Percentiles rank a stretch among this genome's conserved stretches.
These are phyloP conservation scores for Naganishia sp. DNA, from an alignment of 1,284 basidiomycete genomes.

Conservation along the genomic window DNA sequence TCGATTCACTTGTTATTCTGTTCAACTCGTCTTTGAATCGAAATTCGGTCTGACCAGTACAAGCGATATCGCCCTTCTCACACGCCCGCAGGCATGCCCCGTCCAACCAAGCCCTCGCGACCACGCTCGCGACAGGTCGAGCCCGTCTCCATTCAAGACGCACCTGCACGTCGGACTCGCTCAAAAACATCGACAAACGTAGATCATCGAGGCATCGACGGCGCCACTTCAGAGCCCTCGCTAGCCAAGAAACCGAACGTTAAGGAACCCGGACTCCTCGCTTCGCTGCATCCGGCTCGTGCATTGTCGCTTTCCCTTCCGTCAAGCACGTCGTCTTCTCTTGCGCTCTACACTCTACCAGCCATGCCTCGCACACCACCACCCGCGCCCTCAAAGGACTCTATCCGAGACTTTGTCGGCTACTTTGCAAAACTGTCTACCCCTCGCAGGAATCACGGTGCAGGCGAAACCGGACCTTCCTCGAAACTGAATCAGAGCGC, in stretches of 20 bases:
- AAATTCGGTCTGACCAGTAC: not conserved
- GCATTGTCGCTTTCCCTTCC: not conserved
- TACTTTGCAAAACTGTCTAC: conserved; percentile 20
- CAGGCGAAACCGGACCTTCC: conserved; percentile 5
- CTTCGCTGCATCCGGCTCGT: not conserved
- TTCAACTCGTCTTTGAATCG: not conserved
- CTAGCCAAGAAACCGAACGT: not conserved
- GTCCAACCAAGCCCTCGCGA: not conserved
- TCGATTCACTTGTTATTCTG: too few species aligned
- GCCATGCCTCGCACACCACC: conserved; percentile 22
- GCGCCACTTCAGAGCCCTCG: not conserved
- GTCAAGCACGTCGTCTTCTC: not conserved
- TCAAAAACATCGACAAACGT: conserved; percentile 1
- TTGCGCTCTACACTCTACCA: not conserved
- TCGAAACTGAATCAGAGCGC: conserved; percentile 14
- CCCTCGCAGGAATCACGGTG: not conserved
- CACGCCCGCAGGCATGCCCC: conserved; percentile 5
- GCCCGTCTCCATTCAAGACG: not conserved
- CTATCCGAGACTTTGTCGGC: conserved; percentile 22
- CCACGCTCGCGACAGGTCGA: conserved; percentile 12
- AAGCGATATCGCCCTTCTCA: too few species aligned
- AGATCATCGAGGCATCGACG: conserved; percentile 14
- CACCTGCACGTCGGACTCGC: conserved; percentile 21
- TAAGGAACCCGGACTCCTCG: not conserved
- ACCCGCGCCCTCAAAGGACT: conserved; percentile 17